Percentiles rank a stretch among this genome's conserved stretches.
Evolutionary conservation across 169 alveolate genomes (phyloP).

Genomic region (Sarcocystis neurona): DNA sequence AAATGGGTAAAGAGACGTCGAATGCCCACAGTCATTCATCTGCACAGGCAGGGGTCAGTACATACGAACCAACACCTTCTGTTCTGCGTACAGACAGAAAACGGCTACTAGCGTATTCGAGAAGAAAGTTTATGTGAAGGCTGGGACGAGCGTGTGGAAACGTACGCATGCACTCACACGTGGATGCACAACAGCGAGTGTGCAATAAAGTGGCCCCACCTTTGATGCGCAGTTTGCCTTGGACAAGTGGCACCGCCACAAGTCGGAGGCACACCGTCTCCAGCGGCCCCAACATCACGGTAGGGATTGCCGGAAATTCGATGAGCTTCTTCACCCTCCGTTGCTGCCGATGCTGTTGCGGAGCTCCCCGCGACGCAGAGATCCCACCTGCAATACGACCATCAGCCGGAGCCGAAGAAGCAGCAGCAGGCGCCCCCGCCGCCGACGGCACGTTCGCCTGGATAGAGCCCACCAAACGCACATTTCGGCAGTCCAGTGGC

Average conservation of each 20-base stretch:
- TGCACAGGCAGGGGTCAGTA: neutral
- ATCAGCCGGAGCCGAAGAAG: neutral
- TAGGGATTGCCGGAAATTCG: neutral
- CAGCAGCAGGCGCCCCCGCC: neutral
- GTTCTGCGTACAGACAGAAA: neutral
- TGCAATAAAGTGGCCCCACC: no score
- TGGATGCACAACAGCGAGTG: no score
- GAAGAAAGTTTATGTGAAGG: neutral
- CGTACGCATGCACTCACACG: neutral
- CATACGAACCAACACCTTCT: neutral
- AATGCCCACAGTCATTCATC: no score
- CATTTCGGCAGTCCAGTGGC: neutral
- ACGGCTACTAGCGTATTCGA: neutral
- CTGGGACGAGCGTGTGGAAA: neutral
- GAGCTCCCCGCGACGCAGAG: neutral
- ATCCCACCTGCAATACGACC: neutral
- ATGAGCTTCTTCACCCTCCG: neutral
- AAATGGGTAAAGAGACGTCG: no score
- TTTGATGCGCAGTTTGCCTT: slow-evolving; percentile 22
- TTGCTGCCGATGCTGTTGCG: neutral
- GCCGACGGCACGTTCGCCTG: neutral
- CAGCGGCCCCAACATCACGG: slow-evolving; percentile 26
- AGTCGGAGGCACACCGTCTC: neutral
- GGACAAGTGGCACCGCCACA: slow-evolving; percentile 28
- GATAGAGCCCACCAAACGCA: slow-evolving; percentile 27